phyloP scores from a whole-genome alignment of 2,329 filamentous ascomycete species.

The Sporothrix humicola region DNA sequence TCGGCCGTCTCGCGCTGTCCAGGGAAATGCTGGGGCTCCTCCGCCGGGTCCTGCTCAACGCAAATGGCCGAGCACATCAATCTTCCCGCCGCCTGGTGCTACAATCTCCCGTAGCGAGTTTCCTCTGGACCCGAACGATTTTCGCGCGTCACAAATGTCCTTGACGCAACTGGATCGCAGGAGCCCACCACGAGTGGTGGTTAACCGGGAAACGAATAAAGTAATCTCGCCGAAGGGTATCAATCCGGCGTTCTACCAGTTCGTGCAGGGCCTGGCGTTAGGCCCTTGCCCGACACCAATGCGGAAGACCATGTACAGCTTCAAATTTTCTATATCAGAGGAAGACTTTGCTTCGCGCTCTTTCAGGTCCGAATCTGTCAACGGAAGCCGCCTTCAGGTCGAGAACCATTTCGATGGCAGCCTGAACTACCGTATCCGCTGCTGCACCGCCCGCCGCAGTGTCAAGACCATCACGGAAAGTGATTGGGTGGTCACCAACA shows the following conservation, averaged over 20 bases:
- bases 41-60: too few relatives aligned
- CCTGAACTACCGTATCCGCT: slow-evolving; percentile 71
- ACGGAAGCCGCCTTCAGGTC: slow-evolving; percentile 45
- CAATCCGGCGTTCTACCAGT: slow-evolving; percentile 60
- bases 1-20: not conserved
- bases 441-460: slow-evolving; percentile 51
- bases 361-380: slow-evolving; percentile 40
- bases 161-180: slow-evolving; percentile 56
- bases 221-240: slow-evolving; percentile 6
- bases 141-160: slow-evolving; percentile 50
- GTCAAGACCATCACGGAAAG: slow-evolving; percentile 47
- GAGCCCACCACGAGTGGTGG: slow-evolving; percentile 55
- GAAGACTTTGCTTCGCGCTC: slow-evolving; percentile 48
- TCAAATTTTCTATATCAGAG: slow-evolving; percentile 55
- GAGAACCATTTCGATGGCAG: slow-evolving; percentile 57
- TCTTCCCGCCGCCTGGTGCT: slow-evolving; percentile 40
- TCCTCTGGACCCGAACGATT: slow-evolving; percentile 51
- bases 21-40: not conserved
- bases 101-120: slow-evolving; percentile 46
- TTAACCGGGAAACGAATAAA: slow-evolving; percentile 27
- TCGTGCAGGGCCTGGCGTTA: slow-evolving; percentile 58
- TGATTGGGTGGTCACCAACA: slow-evolving; percentile 68
- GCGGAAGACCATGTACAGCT: slow-evolving; percentile 48
- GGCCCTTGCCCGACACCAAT: slow-evolving; percentile 50
- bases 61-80: not conserved